Percentiles rank a stretch among this genome's conserved stretches.
Conservation (phyloP, 163 green algal species). For the Trebouxiophyceae sp. region DNA sequence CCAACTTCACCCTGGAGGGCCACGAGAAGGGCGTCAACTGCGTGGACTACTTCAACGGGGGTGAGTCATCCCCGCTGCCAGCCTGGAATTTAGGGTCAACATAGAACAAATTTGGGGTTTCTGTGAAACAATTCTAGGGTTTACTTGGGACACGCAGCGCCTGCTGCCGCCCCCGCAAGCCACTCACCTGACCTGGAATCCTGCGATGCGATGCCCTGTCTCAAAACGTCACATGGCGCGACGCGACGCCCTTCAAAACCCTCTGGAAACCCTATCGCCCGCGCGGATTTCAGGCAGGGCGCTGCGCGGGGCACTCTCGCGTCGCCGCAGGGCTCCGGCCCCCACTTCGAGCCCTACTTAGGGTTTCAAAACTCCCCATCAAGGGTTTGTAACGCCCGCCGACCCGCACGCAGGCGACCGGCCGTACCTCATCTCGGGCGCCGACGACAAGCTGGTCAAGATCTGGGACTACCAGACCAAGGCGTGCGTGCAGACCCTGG, state of each 20-base stretch:
- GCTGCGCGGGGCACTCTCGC: too few species aligned
- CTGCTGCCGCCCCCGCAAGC: too few species aligned
- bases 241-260: too few species aligned
- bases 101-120: too few species aligned
- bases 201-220: too few species aligned
- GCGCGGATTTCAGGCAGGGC: too few species aligned
- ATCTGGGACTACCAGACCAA: conserved; percentile 99
- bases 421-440: conserved; percentile 91
- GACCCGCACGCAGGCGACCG: conserved; percentile 81
- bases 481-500: conserved; percentile 88
- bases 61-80: conserved; percentile 3
- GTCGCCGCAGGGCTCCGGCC: too few species aligned
- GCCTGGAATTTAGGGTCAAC: too few species aligned
- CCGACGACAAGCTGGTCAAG: conserved; percentile 82
- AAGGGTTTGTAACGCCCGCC: background rate
- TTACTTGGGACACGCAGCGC: background rate
- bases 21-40: conserved; percentile 98
- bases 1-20: conserved; percentile 98
- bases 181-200: too few species aligned
- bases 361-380: background rate
- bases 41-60: conserved; percentile 94
- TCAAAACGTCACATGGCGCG: too few species aligned
- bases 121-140: background rate
- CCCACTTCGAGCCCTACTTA: too few species aligned
- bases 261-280: too few species aligned